These are phyloP conservation scores for Sanghuangporus sanghuang DNA, from an alignment of 1,284 basidiomycete genomes.

Conservation along the genomic window DNA sequence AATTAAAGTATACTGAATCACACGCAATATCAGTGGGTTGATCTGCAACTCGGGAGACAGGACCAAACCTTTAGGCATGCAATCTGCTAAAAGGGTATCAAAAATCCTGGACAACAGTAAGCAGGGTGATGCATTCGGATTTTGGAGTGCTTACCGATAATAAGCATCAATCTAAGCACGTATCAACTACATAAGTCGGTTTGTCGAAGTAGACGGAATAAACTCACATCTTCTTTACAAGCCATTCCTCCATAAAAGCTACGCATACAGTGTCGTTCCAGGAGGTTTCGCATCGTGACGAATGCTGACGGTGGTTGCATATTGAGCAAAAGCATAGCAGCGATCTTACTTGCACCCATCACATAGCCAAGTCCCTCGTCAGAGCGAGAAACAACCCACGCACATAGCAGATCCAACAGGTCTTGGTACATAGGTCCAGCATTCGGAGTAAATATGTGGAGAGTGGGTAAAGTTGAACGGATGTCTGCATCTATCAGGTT, in stretches of 20 bases:
- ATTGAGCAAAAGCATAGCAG: conserved; percentile 87
- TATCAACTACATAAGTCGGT: conserved; percentile 23
- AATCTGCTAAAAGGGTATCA: conserved; percentile 86
- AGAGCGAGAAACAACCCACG: conserved; percentile 87
- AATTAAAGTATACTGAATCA: conserved; percentile 83
- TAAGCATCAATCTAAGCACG: conserved; percentile 69
- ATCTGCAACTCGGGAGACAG: not conserved
- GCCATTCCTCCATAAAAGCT: conserved; percentile 77
- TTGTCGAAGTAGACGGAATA: conserved; percentile 11
- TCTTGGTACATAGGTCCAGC: conserved; percentile 84
- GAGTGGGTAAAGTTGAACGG: conserved; percentile 69
- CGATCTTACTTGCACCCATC: conserved; percentile 63
- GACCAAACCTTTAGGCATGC: conserved; percentile 82
- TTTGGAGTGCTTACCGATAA: conserved; percentile 23
- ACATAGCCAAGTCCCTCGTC: conserved; percentile 86
- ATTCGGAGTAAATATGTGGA: conserved; percentile 83
- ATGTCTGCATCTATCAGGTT: conserved; percentile 79
- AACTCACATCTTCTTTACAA: conserved; percentile 75
- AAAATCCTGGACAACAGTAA: conserved; percentile 61
- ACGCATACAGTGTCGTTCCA: conserved; percentile 81
- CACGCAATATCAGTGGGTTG: not conserved
- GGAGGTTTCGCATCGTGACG: conserved; percentile 81
- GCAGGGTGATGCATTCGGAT: conserved; percentile 12
- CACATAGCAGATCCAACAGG: conserved; percentile 81
- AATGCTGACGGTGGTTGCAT: conserved; percentile 81